Conservation (phyloP, 139 green algal genomes). For the Chlamydomonas applanata region DNA sequence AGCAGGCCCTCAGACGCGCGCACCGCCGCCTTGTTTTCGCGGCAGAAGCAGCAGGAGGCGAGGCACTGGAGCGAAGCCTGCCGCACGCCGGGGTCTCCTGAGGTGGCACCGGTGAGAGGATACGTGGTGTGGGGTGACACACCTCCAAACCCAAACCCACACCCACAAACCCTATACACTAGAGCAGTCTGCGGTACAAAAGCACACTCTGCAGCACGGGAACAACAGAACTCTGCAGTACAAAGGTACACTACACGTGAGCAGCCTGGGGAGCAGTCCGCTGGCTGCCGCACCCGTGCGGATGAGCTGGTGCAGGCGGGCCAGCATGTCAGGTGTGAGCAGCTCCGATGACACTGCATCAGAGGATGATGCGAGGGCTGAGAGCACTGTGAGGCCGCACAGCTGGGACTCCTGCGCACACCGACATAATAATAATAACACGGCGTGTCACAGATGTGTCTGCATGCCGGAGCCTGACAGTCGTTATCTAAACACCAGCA, state of each 20-base stretch:
- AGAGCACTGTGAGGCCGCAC: constrained; percentile 45
- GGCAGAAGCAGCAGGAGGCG: constrained; percentile 61
- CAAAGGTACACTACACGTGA: background rate
- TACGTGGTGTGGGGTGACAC: too few relatives aligned
- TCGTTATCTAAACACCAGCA: too few relatives aligned
- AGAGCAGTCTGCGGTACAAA: too few relatives aligned
- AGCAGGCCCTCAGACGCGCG: constrained; percentile 42
- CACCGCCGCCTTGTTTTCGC: constrained; percentile 42
- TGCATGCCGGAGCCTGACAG: too few relatives aligned
- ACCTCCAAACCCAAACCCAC: too few relatives aligned
- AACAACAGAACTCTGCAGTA: background rate
- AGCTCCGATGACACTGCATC: constrained; percentile 41
- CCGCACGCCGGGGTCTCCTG: constrained; percentile 33
- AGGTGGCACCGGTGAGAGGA: background rate
- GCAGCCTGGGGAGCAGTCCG: background rate
- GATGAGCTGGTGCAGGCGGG: constrained; percentile 37
- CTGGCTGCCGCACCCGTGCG: constrained; percentile 6
- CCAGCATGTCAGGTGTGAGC: constrained; percentile 29
- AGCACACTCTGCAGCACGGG: background rate
- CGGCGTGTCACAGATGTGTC: too few relatives aligned
- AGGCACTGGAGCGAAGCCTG: constrained; percentile 58
- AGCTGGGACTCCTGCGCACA: constrained; percentile 41
- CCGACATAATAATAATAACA: too few relatives aligned
- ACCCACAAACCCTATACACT: too few relatives aligned
- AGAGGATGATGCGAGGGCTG: constrained; percentile 25